Evolutionary conservation across 1,284 basidiomycete genomes (phyloP).

Genomic region (Rhodotorula sp.): DNA sequence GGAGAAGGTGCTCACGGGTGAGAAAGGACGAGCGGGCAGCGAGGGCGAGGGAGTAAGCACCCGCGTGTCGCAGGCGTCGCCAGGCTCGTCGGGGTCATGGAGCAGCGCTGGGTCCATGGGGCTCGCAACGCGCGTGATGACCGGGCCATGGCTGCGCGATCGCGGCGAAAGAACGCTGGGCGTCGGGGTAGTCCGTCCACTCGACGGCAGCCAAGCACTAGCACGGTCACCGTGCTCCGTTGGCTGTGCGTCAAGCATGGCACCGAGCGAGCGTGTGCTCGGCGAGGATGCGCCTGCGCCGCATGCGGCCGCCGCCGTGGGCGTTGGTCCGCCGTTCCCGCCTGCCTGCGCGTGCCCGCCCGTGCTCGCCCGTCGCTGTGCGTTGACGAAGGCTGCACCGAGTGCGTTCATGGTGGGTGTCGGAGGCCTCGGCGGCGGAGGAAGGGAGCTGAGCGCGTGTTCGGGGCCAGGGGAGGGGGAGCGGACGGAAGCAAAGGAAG

Average conservation of each 20-base stretch:
- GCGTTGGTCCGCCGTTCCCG: background rate
- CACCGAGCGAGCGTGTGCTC: too few species aligned
- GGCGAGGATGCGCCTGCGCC: background rate
- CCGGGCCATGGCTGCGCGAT: constrained; percentile 2
- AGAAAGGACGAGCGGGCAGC: background rate
- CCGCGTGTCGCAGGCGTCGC: background rate
- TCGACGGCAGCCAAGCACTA: background rate
- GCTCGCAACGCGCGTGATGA: constrained; percentile 22
- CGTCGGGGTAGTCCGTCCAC: background rate
- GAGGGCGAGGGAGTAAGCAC: background rate
- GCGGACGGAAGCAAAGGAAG: background rate
- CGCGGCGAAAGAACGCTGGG: background rate
- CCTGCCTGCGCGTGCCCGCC: too few species aligned
- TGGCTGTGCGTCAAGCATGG: too few species aligned
- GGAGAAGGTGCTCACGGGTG: background rate
- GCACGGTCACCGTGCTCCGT: too few species aligned
- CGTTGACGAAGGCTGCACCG: background rate
- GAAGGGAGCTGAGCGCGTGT: background rate
- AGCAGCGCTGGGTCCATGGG: background rate
- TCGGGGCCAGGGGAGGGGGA: background rate
- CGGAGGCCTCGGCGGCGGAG: background rate
- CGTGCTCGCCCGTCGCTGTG: background rate
- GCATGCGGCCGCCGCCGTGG: background rate
- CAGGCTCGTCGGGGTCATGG: background rate
- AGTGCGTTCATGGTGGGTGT: background rate